These are phyloP conservation scores for Phialophora tarda DNA, from an alignment of 2,329 filamentous ascomycete species.

Conservation along the genomic window DNA sequence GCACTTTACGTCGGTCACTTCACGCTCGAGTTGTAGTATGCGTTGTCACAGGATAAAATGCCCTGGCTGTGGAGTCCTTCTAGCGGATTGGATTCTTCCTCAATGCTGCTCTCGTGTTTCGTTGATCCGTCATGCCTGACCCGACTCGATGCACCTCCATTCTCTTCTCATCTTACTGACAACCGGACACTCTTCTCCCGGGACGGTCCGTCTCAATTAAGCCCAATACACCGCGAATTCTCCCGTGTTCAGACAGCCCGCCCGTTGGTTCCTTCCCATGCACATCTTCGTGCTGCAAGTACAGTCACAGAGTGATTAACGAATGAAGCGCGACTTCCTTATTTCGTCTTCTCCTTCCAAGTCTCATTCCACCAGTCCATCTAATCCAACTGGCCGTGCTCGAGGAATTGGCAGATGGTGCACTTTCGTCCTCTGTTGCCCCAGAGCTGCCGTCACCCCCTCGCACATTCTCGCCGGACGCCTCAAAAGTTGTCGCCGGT, in stretches of 20 bases:
- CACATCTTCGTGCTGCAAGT: constrained; percentile 9
- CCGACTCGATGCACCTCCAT: not conserved
- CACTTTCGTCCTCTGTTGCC: constrained; percentile 33
- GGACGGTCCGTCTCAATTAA: constrained; percentile 10
- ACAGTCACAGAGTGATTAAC: constrained; percentile 16
- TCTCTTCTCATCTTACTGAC: constrained; percentile 2
- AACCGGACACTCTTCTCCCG: not conserved
- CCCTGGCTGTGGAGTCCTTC: not conserved
- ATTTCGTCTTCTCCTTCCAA: constrained; percentile 6
- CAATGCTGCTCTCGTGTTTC: not conserved
- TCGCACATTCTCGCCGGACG: constrained; percentile 27
- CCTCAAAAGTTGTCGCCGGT: constrained; percentile 51
- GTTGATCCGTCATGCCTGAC: not conserved
- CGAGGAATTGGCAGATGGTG: constrained; percentile 35
- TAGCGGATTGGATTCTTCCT: not conserved
- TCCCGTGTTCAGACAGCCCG: constrained; percentile 33
- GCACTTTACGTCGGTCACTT: not conserved
- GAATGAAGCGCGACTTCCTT: constrained; percentile 15
- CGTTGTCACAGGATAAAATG: not conserved
- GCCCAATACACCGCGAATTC: constrained; percentile 15
- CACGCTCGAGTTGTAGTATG: not conserved
- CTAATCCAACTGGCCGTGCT: constrained; percentile 30
- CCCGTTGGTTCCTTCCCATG: constrained; percentile 8
- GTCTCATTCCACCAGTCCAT: constrained; percentile 17
- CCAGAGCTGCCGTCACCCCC: constrained; percentile 26